A percentile compares a stretch with the other conserved stretches of the same genome.
phyloP scores from a whole-genome alignment of 768 basidiomycete genomes.

The Agrocybe pediades region DNA sequence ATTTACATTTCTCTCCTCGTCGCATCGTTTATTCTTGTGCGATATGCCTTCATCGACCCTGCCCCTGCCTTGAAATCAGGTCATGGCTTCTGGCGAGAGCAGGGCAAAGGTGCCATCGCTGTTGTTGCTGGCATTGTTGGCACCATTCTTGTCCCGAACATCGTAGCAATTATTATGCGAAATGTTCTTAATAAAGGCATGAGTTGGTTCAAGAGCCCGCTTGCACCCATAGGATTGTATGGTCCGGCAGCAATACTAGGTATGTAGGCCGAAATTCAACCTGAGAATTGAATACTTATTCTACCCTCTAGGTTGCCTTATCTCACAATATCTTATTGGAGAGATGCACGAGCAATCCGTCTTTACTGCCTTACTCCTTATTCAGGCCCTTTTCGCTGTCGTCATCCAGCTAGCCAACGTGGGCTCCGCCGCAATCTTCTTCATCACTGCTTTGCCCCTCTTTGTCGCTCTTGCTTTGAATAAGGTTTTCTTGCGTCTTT shows the following conservation, averaged over 20 bases:
- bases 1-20: slow-evolving; percentile 58
- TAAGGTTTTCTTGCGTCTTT: slow-evolving; percentile 22
- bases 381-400: slow-evolving; percentile 57
- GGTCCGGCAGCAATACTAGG: slow-evolving; percentile 75
- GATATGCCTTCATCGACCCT: slow-evolving; percentile 34
- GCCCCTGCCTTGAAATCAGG: slow-evolving; percentile 31
- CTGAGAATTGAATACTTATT: too few relatives aligned
- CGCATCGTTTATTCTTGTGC: slow-evolving; percentile 46
- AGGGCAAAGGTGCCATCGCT: slow-evolving; percentile 47
- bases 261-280: slow-evolving; percentile 28
- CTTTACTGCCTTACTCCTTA: slow-evolving; percentile 61
- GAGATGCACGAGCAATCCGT: slow-evolving; percentile 59
- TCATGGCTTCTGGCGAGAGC: slow-evolving; percentile 40
- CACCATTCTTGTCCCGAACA: slow-evolving; percentile 64
- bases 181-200: slow-evolving; percentile 64
- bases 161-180: slow-evolving; percentile 70
- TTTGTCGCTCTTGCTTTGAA: slow-evolving; percentile 61
- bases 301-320: slow-evolving; percentile 50
- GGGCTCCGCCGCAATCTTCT: slow-evolving; percentile 78
- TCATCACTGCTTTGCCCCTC: slow-evolving; percentile 60
- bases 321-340: slow-evolving; percentile 60
- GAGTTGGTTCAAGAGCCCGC: slow-evolving; percentile 85
- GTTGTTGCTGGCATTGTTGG: slow-evolving; percentile 55
- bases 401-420: slow-evolving; percentile 64
- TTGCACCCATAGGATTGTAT: slow-evolving; percentile 67